Evolutionary conservation across 169 alveolate genomes (phyloP).

Genomic region (Plasmodium gonderi): DNA sequence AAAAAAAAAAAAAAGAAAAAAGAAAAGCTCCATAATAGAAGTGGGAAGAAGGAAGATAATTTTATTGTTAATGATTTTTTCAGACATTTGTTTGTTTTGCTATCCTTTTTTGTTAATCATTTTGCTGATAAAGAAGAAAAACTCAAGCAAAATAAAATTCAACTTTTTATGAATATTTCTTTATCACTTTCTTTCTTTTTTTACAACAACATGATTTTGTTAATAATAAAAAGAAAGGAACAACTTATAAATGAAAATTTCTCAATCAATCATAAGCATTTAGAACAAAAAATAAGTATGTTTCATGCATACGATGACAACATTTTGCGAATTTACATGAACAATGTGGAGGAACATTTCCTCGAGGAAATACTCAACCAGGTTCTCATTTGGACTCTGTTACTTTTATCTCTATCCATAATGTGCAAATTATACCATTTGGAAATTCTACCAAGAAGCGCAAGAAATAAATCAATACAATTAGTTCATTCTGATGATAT

Average conservation of each 20-base stretch:
- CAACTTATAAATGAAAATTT: conserved; percentile 9
- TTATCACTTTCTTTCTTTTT: conserved; percentile 45
- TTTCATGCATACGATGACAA: conserved; percentile 24
- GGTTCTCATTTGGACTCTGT: conserved; percentile 6
- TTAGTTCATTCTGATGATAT: neutral
- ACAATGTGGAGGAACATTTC: conserved; percentile 1
- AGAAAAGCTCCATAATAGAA: neutral
- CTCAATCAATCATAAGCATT: neutral
- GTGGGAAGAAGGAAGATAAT: neutral
- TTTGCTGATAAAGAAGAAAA: conserved; percentile 17
- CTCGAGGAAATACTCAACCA: conserved; percentile 45
- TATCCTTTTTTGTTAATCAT: conserved; percentile 65
- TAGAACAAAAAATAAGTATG: conserved; percentile 14
- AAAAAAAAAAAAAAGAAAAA: neutral
- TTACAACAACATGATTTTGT: conserved; percentile 52
- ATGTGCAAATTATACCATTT: conserved; percentile 33
- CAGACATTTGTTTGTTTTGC: conserved; percentile 46
- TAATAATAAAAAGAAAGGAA: conserved; percentile 37
- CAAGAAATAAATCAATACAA: neutral
- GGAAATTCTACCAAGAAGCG: neutral
- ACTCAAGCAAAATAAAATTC: conserved; percentile 4
- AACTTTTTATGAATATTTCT: conserved; percentile 38
- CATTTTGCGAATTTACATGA: conserved; percentile 20
- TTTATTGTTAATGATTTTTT: conserved; percentile 60
- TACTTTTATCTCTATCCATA: conserved; percentile 33